Conservation (phyloP, 2,329 filamentous ascomycete genomes). For the Talaromyces piceae region DNA sequence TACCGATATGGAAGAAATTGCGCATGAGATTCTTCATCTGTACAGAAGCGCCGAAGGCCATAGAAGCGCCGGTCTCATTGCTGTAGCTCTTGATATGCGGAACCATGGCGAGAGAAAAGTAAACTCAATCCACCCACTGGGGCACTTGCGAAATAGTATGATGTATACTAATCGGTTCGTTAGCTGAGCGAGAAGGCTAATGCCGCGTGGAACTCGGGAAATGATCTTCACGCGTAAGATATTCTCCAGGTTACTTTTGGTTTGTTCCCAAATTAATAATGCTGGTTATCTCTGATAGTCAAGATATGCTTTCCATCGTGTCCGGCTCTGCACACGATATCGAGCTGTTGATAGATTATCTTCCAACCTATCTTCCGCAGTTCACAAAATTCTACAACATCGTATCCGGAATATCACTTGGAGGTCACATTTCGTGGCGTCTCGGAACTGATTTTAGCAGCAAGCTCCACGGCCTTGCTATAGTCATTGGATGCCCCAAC, state of each 20-base stretch:
- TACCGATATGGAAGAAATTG: not conserved
- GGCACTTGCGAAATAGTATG: not conserved
- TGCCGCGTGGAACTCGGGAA: conserved; percentile 1
- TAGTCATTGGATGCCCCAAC: conserved; percentile 7
- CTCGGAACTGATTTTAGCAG: conserved; percentile 3
- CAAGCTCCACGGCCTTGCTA: conserved; percentile 5
- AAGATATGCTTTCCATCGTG: conserved; percentile 7
- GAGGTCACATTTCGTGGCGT: conserved; percentile 9
- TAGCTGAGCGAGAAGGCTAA: conserved; percentile 2
- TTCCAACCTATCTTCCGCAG: conserved; percentile 4
- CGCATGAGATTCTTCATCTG: conserved; percentile 3
- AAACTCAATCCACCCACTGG: not conserved
- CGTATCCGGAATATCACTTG: conserved; percentile 9
- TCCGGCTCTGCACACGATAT: conserved; percentile 6
- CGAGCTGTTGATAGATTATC: conserved; percentile 6
- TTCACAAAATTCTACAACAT: conserved; percentile 8
- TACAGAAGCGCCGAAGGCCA: not conserved
- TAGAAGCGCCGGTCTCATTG: conserved; percentile 6
- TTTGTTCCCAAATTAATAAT: not conserved
- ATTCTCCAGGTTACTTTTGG: not conserved
- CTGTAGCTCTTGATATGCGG: conserved; percentile 6
- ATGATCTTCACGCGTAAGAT: conserved; percentile 7
- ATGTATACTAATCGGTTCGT: not conserved
- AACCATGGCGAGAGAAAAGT: conserved; percentile 10
- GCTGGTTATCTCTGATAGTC: conserved; percentile 3